Evolutionary conservation across 73 alveolate species (phyloP), one percentile per base, ranked within the genome.

Genomic region (Diophrys appendiculata): DNA sequence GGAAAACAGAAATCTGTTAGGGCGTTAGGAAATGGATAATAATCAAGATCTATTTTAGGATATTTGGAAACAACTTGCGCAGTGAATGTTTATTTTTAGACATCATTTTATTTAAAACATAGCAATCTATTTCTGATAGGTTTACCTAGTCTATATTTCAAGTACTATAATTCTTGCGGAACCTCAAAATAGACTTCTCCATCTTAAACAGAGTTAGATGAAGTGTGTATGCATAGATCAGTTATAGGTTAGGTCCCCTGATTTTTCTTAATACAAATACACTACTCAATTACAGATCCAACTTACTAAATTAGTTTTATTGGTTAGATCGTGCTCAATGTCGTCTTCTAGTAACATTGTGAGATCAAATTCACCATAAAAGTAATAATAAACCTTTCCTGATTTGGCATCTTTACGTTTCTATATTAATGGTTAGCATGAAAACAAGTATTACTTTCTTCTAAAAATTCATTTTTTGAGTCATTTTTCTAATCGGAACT

Each of bases 1-100:
- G 94, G 83, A 56, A 90, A 86, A 52, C 96, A 90, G 77, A 90
- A 90, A 35, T 65, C 33, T 14, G 87, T 28, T 27, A 81, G 35
- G 27, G 86, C 87, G 0, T 52, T 81, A 0, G 92, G 89, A 65
- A 90, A 90, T 29, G 85, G 81, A 69, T 86, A 86, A 60, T 85
- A 85, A 35, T 65, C 29, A 22, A 85, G 26, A 29, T 85, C 83
- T 64, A 72, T 76, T 30, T 64, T 69, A 5, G 93, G 93, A 53
- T 86, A 86, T 69, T 84, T 33, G 32, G 73, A 72, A 13, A 86
- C 34, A 8, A 80, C 86, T 73, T 73, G 76, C 23, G 91, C 83
- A 30, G 32, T 77, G 52, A 71, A 85, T 54, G 35, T 75, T 8
- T 55, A 27, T 23, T 72, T 60, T 22, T 22, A 53, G 52, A 43